Percentiles rank a stretch among this genome's conserved stretches.
Evolutionary conservation across 345 rosid genomes (phyloP).

Genomic region (Reutealis trisperma): DNA sequence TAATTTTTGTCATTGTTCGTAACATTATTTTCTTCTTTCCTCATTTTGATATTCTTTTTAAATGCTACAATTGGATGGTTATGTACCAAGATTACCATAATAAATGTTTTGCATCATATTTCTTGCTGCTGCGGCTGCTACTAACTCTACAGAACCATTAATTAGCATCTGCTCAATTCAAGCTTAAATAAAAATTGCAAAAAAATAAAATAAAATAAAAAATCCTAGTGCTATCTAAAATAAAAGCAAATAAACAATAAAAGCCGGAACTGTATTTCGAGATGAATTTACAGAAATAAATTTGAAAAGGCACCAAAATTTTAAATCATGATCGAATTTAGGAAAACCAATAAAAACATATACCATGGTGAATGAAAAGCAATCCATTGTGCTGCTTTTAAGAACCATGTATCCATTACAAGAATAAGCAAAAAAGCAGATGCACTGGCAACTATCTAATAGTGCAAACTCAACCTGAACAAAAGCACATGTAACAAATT

Average conservation of each 20-base stretch:
- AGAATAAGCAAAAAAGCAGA: background rate
- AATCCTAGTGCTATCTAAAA: background rate
- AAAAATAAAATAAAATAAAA: too few species aligned
- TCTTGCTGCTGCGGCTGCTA: background rate
- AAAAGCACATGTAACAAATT: background rate
- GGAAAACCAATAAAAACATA: background rate
- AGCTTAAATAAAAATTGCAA: background rate
- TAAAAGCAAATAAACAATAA: background rate
- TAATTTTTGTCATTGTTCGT: background rate
- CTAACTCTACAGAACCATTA: background rate
- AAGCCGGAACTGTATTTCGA: too few species aligned
- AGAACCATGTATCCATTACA: slow-evolving; percentile 3
- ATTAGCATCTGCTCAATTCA: background rate
- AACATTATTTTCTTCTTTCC: background rate
- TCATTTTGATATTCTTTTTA: background rate
- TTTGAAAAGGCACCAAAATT: background rate
- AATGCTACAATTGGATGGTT: too few species aligned
- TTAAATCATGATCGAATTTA: background rate
- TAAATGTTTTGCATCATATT: background rate
- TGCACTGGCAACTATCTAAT: background rate
- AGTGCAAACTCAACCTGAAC: background rate
- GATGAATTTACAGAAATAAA: background rate
- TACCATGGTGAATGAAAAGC: background rate
- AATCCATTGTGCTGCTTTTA: background rate
- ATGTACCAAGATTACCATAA: background rate